phyloP scores from a whole-genome alignment of 2,329 filamentous ascomycete species.

The Zymoseptoria ardabiliae region DNA sequence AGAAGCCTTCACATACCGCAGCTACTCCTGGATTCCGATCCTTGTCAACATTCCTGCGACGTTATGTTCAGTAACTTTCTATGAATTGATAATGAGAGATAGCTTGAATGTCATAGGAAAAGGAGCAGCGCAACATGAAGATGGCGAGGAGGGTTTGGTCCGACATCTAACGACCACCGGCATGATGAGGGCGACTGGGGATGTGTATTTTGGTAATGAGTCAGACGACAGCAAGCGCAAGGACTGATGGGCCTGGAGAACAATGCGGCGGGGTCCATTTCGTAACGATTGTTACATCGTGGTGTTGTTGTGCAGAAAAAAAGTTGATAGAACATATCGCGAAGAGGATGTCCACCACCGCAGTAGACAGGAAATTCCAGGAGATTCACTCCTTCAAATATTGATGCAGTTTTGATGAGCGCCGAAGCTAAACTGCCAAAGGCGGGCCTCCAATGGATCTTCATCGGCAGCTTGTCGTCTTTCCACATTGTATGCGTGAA shows the following conservation, averaged over 20 bases:
- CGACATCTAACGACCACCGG: constrained; percentile 34
- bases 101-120: constrained; percentile 45
- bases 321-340: too few relatives aligned
- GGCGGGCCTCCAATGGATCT: too few relatives aligned
- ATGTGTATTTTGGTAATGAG: neutral
- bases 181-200: constrained; percentile 16
- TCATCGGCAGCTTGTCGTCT: too few relatives aligned
- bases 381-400: too few relatives aligned
- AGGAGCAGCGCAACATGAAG: constrained; percentile 45
- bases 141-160: constrained; percentile 45
- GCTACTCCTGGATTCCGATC: constrained; percentile 48
- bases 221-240: neutral
- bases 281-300: too few relatives aligned
- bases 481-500: too few relatives aligned
- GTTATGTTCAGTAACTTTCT: constrained; percentile 47
- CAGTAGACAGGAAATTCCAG: too few relatives aligned
- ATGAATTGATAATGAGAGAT: constrained; percentile 50
- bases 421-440: too few relatives aligned
- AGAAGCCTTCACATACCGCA: constrained; percentile 42
- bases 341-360: too few relatives aligned
- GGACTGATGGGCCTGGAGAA: neutral
- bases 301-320: too few relatives aligned
- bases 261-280: neutral
- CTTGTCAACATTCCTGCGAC: constrained; percentile 53
- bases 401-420: too few relatives aligned